Evolutionary conservation across 768 basidiomycete genomes (phyloP), one percentile per base, ranked within the genome.

Genomic region (Boletales sp.): DNA sequence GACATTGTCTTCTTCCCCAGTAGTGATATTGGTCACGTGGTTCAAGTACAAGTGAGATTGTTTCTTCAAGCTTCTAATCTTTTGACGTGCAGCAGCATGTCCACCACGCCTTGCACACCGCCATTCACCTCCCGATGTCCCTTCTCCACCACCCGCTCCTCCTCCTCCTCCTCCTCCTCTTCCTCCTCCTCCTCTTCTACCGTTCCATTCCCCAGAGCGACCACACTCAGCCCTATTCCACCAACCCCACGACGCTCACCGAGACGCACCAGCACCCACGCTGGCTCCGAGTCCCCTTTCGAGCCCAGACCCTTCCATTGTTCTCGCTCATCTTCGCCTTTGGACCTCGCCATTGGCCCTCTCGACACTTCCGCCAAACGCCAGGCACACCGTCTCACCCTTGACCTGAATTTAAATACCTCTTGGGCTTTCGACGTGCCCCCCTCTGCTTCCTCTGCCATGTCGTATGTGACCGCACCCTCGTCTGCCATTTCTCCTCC

Each of bases 11-110:
- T 34, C 34, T 2, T 35, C 25, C 28, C 9, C 53, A 9, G 25
- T 7, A 7, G 21, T 56, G 48, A 56, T 59, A 50, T 54, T 63
- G 61, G 51, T 64, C 63, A 64, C 63, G 63, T 64, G 63, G 57
- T 62, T 31, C 33, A n/a, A 12, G 34, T n/a, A n/a, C 10, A 17
- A 38, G 47, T 8, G 30, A 33, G n/a, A 33, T 21, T 28, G 48
- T 37, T 51, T 19, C 30, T 38, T 15, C 28, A 28, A n/a, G 25
- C 15, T 18, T 45, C 18, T 45, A 12, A 35, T 41, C 49, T 17
- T n/a, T 51, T 19, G 56, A 41, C 49, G 56, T 65, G 62, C 62
- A 60, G 60, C 63, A 65, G 60, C 63, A 65, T 66, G 64, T 67
- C 58, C 49, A 30, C 65, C 64, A 65, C 62, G 64, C 64, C 39